Percentiles rank a stretch among this genome's conserved stretches.
These are phyloP conservation scores for Begonia peltatifolia DNA, from an alignment of 306 rosid genomes.

Conservation along the genomic window DNA sequence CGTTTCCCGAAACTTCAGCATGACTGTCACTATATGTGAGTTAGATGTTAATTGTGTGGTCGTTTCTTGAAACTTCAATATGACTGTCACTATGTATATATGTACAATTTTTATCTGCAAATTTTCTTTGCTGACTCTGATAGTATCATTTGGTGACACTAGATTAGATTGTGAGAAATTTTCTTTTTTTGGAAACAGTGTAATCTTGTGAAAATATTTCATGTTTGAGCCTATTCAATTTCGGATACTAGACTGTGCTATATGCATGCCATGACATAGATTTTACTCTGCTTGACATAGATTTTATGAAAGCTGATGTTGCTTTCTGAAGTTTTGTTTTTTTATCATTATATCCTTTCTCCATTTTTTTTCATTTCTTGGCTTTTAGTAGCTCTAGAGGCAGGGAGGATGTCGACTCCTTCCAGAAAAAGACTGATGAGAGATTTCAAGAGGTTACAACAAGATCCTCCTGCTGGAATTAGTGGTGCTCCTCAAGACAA, in stretches of 20 bases:
- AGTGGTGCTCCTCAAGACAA: conserved; percentile 97
- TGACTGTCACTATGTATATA: neutral
- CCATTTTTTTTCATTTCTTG: conserved; percentile 1
- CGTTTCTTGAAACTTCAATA: too few relatives aligned
- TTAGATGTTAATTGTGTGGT: too few relatives aligned
- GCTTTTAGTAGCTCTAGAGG: conserved; percentile 23
- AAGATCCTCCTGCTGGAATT: conserved; percentile 90
- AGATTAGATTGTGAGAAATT: too few relatives aligned
- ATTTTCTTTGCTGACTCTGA: too few relatives aligned
- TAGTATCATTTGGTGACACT: too few relatives aligned
- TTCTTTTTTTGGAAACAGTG: too few relatives aligned
- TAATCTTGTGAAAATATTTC: too few relatives aligned
- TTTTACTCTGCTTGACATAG: neutral
- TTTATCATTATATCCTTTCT: neutral
- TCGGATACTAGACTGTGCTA: neutral
- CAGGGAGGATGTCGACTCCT: conserved; percentile 86
- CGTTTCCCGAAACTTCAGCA: neutral
- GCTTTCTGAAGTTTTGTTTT: neutral
- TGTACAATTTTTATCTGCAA: neutral
- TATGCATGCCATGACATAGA: too few relatives aligned
- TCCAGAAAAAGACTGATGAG: conserved; percentile 92
- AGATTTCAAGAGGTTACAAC: conserved; percentile 88
- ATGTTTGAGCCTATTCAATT: neutral
- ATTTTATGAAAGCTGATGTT: neutral
- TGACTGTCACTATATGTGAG: too few relatives aligned